Conservation (phyloP, 257 asterid genomes). For the Petunia axillaris region DNA sequence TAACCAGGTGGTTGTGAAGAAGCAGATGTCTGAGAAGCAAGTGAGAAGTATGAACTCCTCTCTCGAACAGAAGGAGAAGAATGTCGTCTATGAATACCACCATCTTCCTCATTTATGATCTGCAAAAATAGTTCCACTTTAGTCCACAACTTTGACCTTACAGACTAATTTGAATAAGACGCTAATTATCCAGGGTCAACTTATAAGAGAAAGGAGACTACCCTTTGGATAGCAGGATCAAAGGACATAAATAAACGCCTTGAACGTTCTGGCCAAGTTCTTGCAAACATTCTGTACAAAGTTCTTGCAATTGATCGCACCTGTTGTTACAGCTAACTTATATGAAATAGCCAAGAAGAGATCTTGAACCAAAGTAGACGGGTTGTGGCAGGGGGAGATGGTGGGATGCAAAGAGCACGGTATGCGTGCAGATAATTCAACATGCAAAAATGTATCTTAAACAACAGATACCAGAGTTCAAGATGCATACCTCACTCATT, state of each 20-base stretch:
- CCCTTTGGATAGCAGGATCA: constrained; percentile 98
- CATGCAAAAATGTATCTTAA: neutral
- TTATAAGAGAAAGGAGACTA: constrained; percentile 36
- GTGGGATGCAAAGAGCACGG: neutral
- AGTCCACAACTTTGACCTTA: constrained; percentile 6
- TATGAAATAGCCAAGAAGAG: neutral
- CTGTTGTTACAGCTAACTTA: constrained; percentile 41
- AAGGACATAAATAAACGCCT: constrained; percentile 81
- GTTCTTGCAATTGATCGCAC: constrained; percentile 97
- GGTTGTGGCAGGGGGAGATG: neutral
- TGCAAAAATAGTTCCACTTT: constrained; percentile 30
- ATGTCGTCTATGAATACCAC: constrained; percentile 92
- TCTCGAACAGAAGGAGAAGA: constrained; percentile 96
- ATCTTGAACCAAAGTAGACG: neutral
- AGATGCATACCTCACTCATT: constrained; percentile 84
- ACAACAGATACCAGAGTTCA: neutral
- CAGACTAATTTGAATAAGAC: neutral
- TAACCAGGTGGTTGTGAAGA: constrained; percentile 81
- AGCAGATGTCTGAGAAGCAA: constrained; percentile 64
- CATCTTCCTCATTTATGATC: constrained; percentile 96
- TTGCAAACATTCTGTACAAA: constrained; percentile 91
- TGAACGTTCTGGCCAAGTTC: constrained; percentile 99
- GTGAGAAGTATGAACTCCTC: constrained; percentile 62
- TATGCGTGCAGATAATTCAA: neutral
- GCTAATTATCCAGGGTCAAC: constrained; percentile 9